A percentile compares a stretch with the other conserved stretches of the same genome.
phyloP scores from a whole-genome alignment of 2,329 filamentous ascomycete genomes.

The Tolypocladium pustulatum region DNA sequence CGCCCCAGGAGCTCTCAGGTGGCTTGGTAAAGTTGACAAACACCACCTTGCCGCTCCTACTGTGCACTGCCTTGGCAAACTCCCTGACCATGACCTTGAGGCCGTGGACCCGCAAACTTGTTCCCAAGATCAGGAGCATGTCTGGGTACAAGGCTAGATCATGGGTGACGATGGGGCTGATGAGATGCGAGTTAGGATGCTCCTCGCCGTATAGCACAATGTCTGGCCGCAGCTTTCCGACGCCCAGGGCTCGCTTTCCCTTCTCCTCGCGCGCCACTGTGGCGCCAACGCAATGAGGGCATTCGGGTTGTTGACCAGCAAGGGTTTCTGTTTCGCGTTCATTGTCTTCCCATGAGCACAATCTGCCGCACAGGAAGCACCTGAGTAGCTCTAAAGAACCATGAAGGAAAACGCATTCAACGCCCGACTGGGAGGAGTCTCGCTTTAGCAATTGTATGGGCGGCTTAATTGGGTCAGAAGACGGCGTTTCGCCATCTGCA shows the following conservation, averaged over 20 bases:
- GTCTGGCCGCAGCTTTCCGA: slow-evolving; percentile 59
- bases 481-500: slow-evolving; percentile 8
- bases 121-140: slow-evolving; percentile 59
- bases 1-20: slow-evolving; percentile 61
- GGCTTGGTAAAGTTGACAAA: slow-evolving; percentile 67
- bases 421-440: slow-evolving; percentile 29
- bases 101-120: slow-evolving; percentile 60
- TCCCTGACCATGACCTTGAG: slow-evolving; percentile 61
- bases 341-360: slow-evolving; percentile 49
- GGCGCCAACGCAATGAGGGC: slow-evolving; percentile 53
- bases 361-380: slow-evolving; percentile 50
- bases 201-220: slow-evolving; percentile 68
- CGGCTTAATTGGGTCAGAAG: slow-evolving; percentile 9
- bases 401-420: slow-evolving; percentile 61
- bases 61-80: slow-evolving; percentile 62
- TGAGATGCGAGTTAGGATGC: slow-evolving; percentile 56
- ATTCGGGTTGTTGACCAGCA: slow-evolving; percentile 55
- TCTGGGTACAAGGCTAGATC: slow-evolving; percentile 56
- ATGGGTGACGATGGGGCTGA: slow-evolving; percentile 57
- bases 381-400: slow-evolving; percentile 56
- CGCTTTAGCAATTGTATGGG: slow-evolving; percentile 7
- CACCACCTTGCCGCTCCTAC: slow-evolving; percentile 55
- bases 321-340: slow-evolving; percentile 45
- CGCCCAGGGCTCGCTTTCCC: slow-evolving; percentile 56
- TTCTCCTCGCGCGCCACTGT: slow-evolving; percentile 51